Evolutionary conservation across 768 basidiomycete species (phyloP).

Genomic region (Holtermanniella nyarrowii): DNA sequence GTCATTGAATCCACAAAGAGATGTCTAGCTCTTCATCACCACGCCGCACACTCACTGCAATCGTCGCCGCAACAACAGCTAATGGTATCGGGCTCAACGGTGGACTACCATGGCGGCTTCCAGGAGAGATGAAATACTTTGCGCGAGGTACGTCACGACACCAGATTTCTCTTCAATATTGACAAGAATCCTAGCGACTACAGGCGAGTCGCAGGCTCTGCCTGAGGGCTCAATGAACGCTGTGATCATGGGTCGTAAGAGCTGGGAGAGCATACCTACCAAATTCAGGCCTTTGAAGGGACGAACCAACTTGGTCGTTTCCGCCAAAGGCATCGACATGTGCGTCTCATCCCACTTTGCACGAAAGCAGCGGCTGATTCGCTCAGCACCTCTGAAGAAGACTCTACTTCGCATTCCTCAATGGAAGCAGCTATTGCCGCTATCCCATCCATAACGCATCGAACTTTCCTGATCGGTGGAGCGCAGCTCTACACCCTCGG

Average conservation of each 20-base stretch:
- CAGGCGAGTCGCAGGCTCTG: constrained; percentile 39
- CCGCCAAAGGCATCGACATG: constrained; percentile 53
- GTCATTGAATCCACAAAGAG: too few relatives aligned
- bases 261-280: constrained; percentile 90
- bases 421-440: constrained; percentile 14
- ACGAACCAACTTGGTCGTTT: constrained; percentile 65
- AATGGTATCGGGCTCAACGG: constrained; percentile 78
- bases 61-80: constrained; percentile 77
- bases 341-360: constrained; percentile 41
- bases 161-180: not conserved
- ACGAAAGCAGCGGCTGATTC: not conserved
- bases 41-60: constrained; percentile 54
- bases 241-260: constrained; percentile 90
- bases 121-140: constrained; percentile 87
- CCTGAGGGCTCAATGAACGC: constrained; percentile 55
- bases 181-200: constrained; percentile 22
- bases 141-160: constrained; percentile 56
- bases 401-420: constrained; percentile 9
- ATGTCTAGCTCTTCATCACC: constrained; percentile 3
- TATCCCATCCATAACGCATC: constrained; percentile 43
- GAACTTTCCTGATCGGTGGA: constrained; percentile 85
- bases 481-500: constrained; percentile 67
- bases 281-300: constrained; percentile 70
- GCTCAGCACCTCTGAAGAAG: not conserved
- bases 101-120: constrained; percentile 75